These are phyloP conservation scores for Nepenthes alata DNA, from an alignment of 179 eudicot genomes.

Conservation along the genomic window DNA sequence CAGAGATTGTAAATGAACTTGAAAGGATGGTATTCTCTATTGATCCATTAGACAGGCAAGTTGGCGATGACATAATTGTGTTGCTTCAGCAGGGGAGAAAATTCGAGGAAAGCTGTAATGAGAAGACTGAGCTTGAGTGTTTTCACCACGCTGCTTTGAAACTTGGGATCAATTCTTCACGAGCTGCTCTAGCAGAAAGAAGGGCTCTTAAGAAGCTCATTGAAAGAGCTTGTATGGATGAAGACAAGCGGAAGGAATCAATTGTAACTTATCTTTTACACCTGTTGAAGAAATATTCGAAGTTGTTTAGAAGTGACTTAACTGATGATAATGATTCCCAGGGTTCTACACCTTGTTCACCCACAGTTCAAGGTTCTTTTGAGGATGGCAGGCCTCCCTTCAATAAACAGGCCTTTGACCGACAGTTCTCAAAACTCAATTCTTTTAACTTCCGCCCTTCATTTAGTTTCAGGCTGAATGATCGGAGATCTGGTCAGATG, in stretches of 20 bases:
- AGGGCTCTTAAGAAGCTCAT: conserved; percentile 79
- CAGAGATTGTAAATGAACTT: conserved; percentile 55
- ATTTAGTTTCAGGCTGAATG: conserved; percentile 51
- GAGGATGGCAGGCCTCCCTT: conserved; percentile 32
- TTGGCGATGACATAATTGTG: conserved; percentile 76
- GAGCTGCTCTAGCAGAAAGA: conserved; percentile 82
- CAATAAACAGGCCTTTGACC: conserved; percentile 49
- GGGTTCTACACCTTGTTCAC: conserved; percentile 96
- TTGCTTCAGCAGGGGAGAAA: conserved; percentile 82
- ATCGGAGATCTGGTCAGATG: conserved; percentile 54
- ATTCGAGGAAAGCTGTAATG: conserved; percentile 52
- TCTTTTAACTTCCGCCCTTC: conserved; percentile 84
- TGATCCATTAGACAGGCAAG: conserved; percentile 74
- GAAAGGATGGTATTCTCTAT: conserved; percentile 56
- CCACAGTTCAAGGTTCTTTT: conserved; percentile 57
- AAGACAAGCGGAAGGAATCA: conserved; percentile 89
- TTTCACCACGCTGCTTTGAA: conserved; percentile 82
- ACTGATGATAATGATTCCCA: conserved; percentile 94
- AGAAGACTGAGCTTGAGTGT: conserved; percentile 69
- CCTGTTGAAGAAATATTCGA: conserved; percentile 88
- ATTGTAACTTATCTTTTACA: conserved; percentile 80
- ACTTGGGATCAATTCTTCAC: conserved; percentile 78
- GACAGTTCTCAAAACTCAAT: conserved; percentile 58
- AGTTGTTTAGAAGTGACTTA: conserved; percentile 76
- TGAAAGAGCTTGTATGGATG: conserved; percentile 78